Evolutionary conservation across 2,329 filamentous ascomycete species (phyloP).

Genomic region (Stenocarpella maydis): DNA sequence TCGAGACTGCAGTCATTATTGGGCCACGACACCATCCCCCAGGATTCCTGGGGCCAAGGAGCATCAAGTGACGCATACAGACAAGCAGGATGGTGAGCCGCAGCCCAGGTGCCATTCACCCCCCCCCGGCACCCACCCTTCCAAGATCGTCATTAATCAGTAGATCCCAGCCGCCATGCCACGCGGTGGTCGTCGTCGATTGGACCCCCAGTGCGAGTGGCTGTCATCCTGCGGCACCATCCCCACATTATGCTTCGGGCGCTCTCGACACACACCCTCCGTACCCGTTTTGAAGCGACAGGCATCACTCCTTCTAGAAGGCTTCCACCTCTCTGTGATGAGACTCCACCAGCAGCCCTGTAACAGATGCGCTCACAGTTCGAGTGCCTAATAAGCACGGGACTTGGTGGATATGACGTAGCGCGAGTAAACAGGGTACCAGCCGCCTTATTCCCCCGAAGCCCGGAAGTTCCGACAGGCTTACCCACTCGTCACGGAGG

Average conservation of each 20-base stretch:
- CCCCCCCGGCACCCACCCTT: too few relatives aligned
- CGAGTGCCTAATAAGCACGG: not conserved
- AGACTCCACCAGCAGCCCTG: slow-evolving; percentile 33
- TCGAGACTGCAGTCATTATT: slow-evolving; percentile 32
- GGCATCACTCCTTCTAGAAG: slow-evolving; percentile 35
- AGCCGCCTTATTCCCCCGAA: slow-evolving; percentile 6
- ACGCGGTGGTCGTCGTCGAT: not conserved
- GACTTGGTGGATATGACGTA: slow-evolving; percentile 32
- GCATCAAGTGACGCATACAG: slow-evolving; percentile 27
- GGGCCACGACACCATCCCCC: slow-evolving; percentile 31
- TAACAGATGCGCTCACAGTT: slow-evolving; percentile 18
- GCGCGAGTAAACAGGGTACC: not conserved
- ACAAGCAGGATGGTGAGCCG: slow-evolving; percentile 14
- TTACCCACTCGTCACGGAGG: slow-evolving; percentile 16
- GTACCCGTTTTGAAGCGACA: slow-evolving; percentile 20
- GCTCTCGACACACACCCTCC: slow-evolving; percentile 30
- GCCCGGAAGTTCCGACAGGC: slow-evolving; percentile 23
- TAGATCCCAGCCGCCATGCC: slow-evolving; percentile 18
- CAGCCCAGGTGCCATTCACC: slow-evolving; percentile 2
- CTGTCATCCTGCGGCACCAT: slow-evolving; percentile 13
- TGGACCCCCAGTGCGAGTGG: slow-evolving; percentile 6
- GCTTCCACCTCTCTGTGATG: slow-evolving; percentile 30
- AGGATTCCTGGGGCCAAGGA: slow-evolving; percentile 8
- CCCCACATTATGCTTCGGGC: slow-evolving; percentile 20
- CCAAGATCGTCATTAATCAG: slow-evolving; percentile 7